Percentiles rank a stretch among this genome's conserved stretches.
Conservation (phyloP, 192 early-diverging fungal genomes). For the Borealophlyctis nickersoniae region DNA sequence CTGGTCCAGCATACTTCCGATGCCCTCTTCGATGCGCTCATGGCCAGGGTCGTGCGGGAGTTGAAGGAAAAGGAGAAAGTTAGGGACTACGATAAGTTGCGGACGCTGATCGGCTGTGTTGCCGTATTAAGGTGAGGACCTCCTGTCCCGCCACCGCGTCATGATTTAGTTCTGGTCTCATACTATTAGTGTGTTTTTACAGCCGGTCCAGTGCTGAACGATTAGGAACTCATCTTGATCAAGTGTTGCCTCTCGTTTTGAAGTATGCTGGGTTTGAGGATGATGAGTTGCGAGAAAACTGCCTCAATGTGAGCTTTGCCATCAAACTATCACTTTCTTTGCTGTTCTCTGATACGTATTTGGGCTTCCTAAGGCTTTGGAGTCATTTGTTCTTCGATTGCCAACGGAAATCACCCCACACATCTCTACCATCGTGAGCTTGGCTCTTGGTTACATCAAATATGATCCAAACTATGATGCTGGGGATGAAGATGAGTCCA, state of each 20-base stretch:
- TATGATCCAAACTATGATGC: conserved; percentile 86
- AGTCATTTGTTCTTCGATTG: conserved; percentile 73
- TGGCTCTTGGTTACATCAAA: conserved; percentile 65
- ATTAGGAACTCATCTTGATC: conserved; percentile 61
- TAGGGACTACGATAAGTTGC: conserved; percentile 61
- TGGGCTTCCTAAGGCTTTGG: conserved; percentile 49
- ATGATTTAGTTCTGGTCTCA: not conserved
- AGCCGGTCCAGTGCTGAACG: conserved; percentile 72
- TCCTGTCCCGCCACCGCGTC: not conserved
- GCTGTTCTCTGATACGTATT: not conserved
- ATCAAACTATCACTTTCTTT: not conserved
- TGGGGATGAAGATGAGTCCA: conserved; percentile 64
- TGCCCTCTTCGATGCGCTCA: conserved; percentile 66
- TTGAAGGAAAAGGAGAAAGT: conserved; percentile 50
- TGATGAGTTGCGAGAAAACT: conserved; percentile 80
- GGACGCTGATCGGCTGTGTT: conserved; percentile 69
- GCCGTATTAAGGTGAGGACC: conserved; percentile 65
- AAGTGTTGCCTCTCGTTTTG: conserved; percentile 61
- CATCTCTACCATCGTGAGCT: conserved; percentile 54
- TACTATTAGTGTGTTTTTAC: conserved; percentile 2
- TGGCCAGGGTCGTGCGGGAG: conserved; percentile 51
- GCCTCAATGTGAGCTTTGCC: conserved; percentile 50
- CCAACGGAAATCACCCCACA: conserved; percentile 69
- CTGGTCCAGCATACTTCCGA: conserved; percentile 66
- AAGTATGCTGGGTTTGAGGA: conserved; percentile 60